Evolutionary conservation across 2,329 filamentous ascomycete species (phyloP).

Genomic region (Colletotrichum costaricense): DNA sequence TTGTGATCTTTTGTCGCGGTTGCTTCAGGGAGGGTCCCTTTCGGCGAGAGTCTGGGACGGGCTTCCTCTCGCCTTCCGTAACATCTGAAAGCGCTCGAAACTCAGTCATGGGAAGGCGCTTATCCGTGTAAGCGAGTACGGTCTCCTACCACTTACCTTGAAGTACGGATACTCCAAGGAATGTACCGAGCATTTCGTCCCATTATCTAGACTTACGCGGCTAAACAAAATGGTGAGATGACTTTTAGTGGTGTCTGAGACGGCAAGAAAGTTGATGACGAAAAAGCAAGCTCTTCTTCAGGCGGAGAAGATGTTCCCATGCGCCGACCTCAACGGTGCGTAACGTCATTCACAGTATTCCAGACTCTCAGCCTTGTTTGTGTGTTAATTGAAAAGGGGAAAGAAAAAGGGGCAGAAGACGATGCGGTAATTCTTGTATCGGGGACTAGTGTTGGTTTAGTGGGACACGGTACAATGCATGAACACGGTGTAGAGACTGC

Average conservation of each 20-base stretch:
- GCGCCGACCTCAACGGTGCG: neutral
- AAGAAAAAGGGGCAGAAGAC: neutral
- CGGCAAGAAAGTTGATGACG: neutral
- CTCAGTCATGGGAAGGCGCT: neutral
- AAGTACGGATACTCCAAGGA: neutral
- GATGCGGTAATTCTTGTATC: conserved; percentile 10
- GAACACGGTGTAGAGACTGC: conserved; percentile 17
- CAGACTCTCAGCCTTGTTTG: neutral
- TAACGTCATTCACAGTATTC: neutral
- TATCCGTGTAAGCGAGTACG: neutral
- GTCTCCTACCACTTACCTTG: neutral
- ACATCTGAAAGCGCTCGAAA: conserved; percentile 9
- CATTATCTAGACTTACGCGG: neutral
- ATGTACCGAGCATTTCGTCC: neutral
- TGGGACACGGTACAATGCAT: neutral
- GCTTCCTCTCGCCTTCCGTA: neutral
- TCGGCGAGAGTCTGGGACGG: neutral
- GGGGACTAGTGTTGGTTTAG: conserved; percentile 3
- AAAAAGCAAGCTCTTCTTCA: conserved; percentile 19
- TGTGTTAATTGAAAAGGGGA: neutral
- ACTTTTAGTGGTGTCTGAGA: neutral
- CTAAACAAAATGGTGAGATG: neutral
- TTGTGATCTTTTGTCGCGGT: conserved; percentile 8
- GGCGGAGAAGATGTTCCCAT: conserved; percentile 6
- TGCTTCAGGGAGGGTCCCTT: conserved; percentile 20